Evolutionary conservation across 2,329 filamentous ascomycete species (phyloP), one percentile per base, ranked within the genome.

Genomic region (Trichoderma koningii): DNA sequence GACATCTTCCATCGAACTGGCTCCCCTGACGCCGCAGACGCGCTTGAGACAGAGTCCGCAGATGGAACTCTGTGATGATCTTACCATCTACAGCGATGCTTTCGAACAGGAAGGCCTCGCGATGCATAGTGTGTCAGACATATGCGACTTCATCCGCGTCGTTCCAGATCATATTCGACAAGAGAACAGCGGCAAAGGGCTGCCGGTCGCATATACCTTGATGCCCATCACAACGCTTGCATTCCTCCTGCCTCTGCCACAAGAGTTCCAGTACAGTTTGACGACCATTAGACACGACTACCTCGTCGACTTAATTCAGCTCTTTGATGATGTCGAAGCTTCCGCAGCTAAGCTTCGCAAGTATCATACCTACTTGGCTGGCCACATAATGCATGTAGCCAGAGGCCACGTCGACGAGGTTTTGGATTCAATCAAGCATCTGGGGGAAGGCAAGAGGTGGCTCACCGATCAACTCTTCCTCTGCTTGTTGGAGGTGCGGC

Each of bases 71-170:
- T 21, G 38, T 19, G 47, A 61, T 44, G 48, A 66, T 0, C 42
- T 71, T 6, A 62, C 10, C 1, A 45, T 70, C 0, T 71, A 70
- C 28, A 65, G 62, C 5, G 69, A 70, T 34, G 41, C 50, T 1
- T 38, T 70, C 3, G 48, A 44, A 10, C 28, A 15, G 0, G 66
- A 45, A 9, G 70, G 30, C 1, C 19, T 60, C 17, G 45, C 3
- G 15, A 64, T 47, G 7, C 6, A 19, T 9, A 53, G 12, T 1
- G 12, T 62, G 34, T 14, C 68, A 5, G 3, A 51, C 47, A 5
- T 60, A 48, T 63, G 45, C 7, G 30, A 14, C 0, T 68, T 70
- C 45, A 52, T 70, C 1, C 59, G 55, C 7, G 21, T 38, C 0
- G 64, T 61, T 0, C 59, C 56, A 0, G 53, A 34, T 21, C 61